phyloP scores from a whole-genome alignment of 129 eudicot species.

The Calendula officinalis region DNA sequence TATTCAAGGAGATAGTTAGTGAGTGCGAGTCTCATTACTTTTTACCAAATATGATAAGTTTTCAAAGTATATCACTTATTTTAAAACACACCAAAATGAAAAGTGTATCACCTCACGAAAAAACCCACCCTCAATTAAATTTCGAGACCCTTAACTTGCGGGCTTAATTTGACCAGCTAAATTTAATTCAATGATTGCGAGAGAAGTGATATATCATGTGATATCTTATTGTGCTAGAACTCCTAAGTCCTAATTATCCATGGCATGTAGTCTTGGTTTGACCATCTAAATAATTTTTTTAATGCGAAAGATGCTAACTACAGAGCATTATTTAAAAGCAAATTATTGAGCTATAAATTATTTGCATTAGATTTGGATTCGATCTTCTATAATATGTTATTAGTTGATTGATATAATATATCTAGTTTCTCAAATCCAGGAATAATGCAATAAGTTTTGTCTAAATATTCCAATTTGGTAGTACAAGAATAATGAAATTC shows the following conservation, averaged over 20 bases:
- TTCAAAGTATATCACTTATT: no score
- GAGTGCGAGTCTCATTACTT: no score
- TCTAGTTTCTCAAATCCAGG: background rate
- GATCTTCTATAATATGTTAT: background rate
- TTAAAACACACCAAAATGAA: no score
- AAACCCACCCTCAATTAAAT: background rate
- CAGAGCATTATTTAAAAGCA: background rate
- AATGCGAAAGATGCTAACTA: background rate
- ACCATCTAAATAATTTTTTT: background rate
- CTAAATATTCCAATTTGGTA: background rate
- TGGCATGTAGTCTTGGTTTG: background rate
- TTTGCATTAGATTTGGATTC: constrained; percentile 1
- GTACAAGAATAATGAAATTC: background rate
- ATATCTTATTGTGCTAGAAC: no score
- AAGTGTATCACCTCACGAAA: no score
- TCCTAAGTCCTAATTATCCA: no score
- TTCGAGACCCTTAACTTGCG: background rate
- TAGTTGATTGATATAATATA: background rate
- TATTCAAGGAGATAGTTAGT: no score
- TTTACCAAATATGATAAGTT: no score
- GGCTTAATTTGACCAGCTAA: background rate
- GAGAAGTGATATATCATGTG: no score
- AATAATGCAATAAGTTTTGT: background rate
- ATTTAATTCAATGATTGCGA: background rate
- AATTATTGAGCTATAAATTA: background rate